Conservation (phyloP, 2,329 filamentous ascomycete species). For the Apiospora pterosperma region DNA sequence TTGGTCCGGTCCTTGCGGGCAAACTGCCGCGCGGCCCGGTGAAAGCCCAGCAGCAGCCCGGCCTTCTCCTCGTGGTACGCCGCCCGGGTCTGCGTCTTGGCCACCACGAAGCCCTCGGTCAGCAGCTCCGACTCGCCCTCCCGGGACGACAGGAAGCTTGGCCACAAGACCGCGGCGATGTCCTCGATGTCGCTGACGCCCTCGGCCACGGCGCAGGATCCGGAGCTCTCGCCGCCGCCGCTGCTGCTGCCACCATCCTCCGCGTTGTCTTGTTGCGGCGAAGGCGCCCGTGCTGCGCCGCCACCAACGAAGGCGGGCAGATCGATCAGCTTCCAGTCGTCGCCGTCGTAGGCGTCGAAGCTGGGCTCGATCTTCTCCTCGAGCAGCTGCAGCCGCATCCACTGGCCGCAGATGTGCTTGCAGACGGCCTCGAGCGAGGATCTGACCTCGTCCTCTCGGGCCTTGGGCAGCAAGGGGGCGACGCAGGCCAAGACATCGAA, state of each 20-base stretch:
- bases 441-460: not conserved
- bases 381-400: not conserved
- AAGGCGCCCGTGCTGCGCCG: not conserved
- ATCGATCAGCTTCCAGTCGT: not conserved
- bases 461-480: not conserved
- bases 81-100: constrained; percentile 6
- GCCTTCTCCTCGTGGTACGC: constrained; percentile 10
- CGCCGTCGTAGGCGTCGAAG: not conserved
- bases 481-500: not conserved
- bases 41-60: constrained; percentile 3
- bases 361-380: not conserved
- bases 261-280: not conserved
- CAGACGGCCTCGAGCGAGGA: not conserved
- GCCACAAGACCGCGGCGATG: constrained; percentile 8
- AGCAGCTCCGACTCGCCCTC: constrained; percentile 9
- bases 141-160: constrained; percentile 8
- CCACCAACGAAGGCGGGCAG: not conserved
- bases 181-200: constrained; percentile 5
- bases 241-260: not conserved
- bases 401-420: not conserved
- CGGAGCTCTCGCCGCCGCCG: not conserved
- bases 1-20: constrained; percentile 8
- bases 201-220: not conserved
- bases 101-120: constrained; percentile 8
- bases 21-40: constrained; percentile 9